These are phyloP conservation scores for Penicillium alfredii DNA, from an alignment of 495 filamentous ascomycete species.

Conservation along the genomic window DNA sequence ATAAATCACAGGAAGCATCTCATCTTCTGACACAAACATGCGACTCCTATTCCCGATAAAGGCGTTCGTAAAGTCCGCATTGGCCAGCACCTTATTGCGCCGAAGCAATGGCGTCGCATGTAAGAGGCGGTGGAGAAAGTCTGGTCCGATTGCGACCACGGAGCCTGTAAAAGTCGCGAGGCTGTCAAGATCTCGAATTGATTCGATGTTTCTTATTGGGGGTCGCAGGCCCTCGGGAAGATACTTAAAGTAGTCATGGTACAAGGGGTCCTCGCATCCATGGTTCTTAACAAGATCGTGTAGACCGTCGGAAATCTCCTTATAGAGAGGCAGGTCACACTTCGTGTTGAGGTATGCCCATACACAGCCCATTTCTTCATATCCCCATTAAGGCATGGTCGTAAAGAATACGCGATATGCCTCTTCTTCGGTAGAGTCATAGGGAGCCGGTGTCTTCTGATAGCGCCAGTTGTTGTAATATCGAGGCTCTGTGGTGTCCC, in stretches of 20 bases:
- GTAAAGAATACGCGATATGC: constrained; percentile 13
- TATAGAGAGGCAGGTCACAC: constrained; percentile 1
- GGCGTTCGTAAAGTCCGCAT: constrained; percentile 50
- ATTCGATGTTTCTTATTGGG: no score
- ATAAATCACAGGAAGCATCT: constrained; percentile 8
- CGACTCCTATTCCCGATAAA: no score
- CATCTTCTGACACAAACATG: background rate
- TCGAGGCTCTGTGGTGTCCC: no score
- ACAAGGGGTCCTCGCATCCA: background rate
- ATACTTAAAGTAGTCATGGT: no score
- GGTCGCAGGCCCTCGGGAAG: no score
- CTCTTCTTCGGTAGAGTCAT: background rate
- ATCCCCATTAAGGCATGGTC: constrained; percentile 16
- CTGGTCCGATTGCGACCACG: constrained; percentile 5
- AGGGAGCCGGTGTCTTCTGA: no score
- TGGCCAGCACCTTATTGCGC: constrained; percentile 29
- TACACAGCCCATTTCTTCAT: constrained; percentile 14
- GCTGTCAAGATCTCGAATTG: no score
- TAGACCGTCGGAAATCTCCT: constrained; percentile 11
- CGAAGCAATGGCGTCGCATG: constrained; percentile 4
- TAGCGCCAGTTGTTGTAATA: no score
- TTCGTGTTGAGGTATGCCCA: constrained; percentile 5
- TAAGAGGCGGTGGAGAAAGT: constrained; percentile 8
- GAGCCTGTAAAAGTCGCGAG: no score
- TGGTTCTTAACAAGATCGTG: constrained; percentile 3